Base-by-base conservation (phyloP, 23 red algal genomes). In the Gracilariopsis chorda region DNA sequence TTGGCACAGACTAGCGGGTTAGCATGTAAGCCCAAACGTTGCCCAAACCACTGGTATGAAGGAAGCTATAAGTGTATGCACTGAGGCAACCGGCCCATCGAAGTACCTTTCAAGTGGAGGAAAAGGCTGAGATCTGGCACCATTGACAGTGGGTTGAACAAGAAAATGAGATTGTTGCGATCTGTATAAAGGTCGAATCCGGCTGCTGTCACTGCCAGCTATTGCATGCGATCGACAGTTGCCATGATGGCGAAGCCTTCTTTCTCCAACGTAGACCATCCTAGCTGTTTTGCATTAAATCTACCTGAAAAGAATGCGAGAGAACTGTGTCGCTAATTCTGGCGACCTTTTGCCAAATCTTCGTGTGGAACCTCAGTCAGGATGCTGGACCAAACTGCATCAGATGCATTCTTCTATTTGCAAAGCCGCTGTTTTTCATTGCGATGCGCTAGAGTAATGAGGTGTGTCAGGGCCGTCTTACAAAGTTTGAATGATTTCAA, bases 161-260 rank as follows among this genome's bases (percentile, higher is more conserved):
- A n/a, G n/a, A n/a, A n/a, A n/a, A n/a, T n/a, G n/a, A n/a, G n/a
- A n/a, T n/a, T n/a, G n/a, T n/a, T n/a, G n/a, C n/a, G n/a, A n/a
- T n/a, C n/a, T n/a, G n/a, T n/a, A n/a, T n/a, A n/a, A n/a, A n/a
- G n/a, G n/a, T n/a, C n/a, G n/a, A n/a, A n/a, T n/a, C n/a, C n/a
- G n/a, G n/a, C n/a, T n/a, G n/a, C n/a, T n/a, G n/a, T n/a, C n/a
- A n/a, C n/a, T n/a, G n/a, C n/a, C n/a, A n/a, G n/a, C n/a, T n/a
- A n/a, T n/a, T n/a, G n/a, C n/a, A 58, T 82, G 23, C 77, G n/a
- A 19, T 61, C 77, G 12, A 61, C n/a, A 12, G 77, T 82, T 47
- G 1, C 0, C 23, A 83, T 30, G 27, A 83, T 58, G 29, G 49
- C 45, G 12, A 40, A 1, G 9, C 28, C 7, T 58, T 83, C 78